Conservation (phyloP, 257 asterid species). For the Solanum bukasovii region DNA sequence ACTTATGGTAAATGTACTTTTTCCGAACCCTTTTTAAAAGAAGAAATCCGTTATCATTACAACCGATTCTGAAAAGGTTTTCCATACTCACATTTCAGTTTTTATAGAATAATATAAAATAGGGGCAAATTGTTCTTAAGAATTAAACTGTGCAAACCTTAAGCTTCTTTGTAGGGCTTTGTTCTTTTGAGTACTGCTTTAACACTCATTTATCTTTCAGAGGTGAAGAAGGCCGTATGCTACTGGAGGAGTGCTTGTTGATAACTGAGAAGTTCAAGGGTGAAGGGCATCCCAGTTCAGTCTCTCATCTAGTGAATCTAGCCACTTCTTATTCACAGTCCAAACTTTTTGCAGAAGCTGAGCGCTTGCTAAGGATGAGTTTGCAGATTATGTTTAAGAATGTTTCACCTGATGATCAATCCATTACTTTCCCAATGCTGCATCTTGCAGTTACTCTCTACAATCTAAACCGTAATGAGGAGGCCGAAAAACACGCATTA, state of each 20-base stretch:
- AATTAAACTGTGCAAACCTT: neutral
- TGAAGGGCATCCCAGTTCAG: conserved; percentile 64
- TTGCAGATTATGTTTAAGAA: conserved; percentile 57
- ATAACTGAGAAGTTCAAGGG: conserved; percentile 57
- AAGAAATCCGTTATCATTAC: neutral
- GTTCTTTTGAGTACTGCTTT: neutral
- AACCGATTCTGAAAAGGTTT: neutral
- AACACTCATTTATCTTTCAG: conserved; percentile 22
- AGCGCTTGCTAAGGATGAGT: conserved; percentile 63
- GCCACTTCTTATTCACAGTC: conserved; percentile 81
- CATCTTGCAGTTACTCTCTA: conserved; percentile 66
- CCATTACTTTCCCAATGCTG: conserved; percentile 78
- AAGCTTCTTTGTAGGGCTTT: neutral
- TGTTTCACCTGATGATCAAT: conserved; percentile 66
- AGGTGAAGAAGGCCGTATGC: conserved; percentile 66
- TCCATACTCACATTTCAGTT: neutral
- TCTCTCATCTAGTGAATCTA: conserved; percentile 73
- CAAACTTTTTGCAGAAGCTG: conserved; percentile 77
- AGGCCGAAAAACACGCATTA: conserved; percentile 68
- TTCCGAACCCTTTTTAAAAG: neutral
- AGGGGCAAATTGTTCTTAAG: neutral
- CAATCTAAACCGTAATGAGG: conserved; percentile 62
- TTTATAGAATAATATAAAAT: neutral
- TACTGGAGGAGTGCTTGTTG: conserved; percentile 61
- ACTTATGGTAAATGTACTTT: neutral